Evolutionary conservation across 768 basidiomycete genomes (phyloP).

Genomic region (Boletus reticulatus): DNA sequence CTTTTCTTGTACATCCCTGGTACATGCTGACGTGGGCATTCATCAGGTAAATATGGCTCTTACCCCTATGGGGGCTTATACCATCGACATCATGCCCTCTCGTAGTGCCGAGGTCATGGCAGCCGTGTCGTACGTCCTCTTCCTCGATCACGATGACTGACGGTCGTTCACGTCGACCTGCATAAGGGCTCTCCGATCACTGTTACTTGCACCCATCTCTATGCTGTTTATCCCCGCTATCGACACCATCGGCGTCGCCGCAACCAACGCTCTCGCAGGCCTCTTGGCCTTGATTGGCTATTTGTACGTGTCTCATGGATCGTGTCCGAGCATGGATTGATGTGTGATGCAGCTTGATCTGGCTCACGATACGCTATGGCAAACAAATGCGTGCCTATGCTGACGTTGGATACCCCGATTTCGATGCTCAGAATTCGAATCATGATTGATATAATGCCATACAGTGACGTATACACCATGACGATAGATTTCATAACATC

Average conservation of each 20-base stretch:
- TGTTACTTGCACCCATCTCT: slow-evolving; percentile 13
- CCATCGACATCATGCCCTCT: slow-evolving; percentile 56
- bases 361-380: slow-evolving; percentile 54
- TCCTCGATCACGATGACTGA: neutral
- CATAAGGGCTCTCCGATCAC: slow-evolving; percentile 21
- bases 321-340: neutral
- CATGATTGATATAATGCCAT: neutral
- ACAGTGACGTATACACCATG: too few species aligned
- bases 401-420: slow-evolving; percentile 52
- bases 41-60: slow-evolving; percentile 54
- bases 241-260: slow-evolving; percentile 47
- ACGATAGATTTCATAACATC: too few species aligned
- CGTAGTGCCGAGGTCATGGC: slow-evolving; percentile 64
- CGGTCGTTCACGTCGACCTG: neutral
- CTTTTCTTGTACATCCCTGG: neutral
- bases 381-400: slow-evolving; percentile 53
- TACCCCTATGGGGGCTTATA: slow-evolving; percentile 54
- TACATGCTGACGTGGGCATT: neutral
- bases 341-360: slow-evolving; percentile 41
- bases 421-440: neutral
- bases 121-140: slow-evolving; percentile 44
- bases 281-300: slow-evolving; percentile 48
- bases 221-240: slow-evolving; percentile 40
- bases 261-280: slow-evolving; percentile 47
- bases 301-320: slow-evolving; percentile 39